Conservation (phyloP, 306 rosid genomes). For the Quercus bicolor region DNA sequence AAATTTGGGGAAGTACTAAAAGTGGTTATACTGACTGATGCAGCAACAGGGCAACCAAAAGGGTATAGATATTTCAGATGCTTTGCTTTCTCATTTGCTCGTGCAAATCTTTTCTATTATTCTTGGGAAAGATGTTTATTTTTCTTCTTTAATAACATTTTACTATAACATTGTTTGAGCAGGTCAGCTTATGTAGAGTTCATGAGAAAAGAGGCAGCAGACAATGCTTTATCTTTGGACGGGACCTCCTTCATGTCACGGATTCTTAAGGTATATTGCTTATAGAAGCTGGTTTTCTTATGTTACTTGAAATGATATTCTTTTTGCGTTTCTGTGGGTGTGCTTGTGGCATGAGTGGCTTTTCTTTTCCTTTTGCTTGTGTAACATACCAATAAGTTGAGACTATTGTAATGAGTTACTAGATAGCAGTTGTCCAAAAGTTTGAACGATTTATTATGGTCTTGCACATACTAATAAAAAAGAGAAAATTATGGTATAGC, state of each 20-base stretch:
- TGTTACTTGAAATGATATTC: background rate
- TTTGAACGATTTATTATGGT: background rate
- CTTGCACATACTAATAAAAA: background rate
- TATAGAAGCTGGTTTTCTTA: background rate
- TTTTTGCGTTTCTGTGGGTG: background rate
- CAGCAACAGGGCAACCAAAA: constrained; percentile 78
- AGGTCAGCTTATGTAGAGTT: constrained; percentile 95
- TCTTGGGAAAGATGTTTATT: background rate
- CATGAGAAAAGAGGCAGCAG: constrained; percentile 87
- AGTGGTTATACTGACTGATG: constrained; percentile 72
- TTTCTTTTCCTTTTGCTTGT: background rate
- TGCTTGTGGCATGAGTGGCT: background rate
- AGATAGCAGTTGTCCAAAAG: background rate
- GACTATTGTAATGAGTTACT: background rate
- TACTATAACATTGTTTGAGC: constrained; percentile 36
- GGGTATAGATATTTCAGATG: constrained; percentile 52
- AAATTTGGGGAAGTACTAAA: constrained; percentile 85
- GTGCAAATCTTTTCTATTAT: background rate
- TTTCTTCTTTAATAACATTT: background rate
- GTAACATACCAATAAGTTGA: too few species aligned
- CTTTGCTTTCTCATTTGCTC: constrained; percentile 3
- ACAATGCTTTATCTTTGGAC: constrained; percentile 82
- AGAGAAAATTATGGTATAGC: too few species aligned
- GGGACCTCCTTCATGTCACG: constrained; percentile 94
- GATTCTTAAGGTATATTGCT: constrained; percentile 83